phyloP scores from a whole-genome alignment of 2,329 filamentous ascomycete genomes.

The Hymenoscyphus infarciens region DNA sequence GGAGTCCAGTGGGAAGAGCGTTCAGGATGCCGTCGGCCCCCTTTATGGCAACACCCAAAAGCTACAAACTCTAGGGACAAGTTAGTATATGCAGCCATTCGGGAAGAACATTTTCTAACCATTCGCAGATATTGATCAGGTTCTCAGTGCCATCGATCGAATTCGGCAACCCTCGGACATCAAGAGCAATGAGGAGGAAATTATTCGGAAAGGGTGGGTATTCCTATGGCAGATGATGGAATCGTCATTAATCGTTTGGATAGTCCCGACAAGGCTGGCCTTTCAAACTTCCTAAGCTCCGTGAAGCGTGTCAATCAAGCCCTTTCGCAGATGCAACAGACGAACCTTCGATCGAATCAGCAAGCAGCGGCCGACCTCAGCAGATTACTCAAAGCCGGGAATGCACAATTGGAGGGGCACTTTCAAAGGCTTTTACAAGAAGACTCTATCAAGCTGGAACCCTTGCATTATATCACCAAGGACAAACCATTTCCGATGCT shows the following conservation, averaged over 20 bases:
- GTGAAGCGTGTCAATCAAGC: conserved; percentile 85
- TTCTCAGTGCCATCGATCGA: conserved; percentile 82
- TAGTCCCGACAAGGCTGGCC: conserved; percentile 74
- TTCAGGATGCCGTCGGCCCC: conserved; percentile 87
- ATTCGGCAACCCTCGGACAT: conserved; percentile 89
- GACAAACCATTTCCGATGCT: conserved; percentile 79
- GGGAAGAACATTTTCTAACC: conserved; percentile 18
- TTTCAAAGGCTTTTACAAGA: conserved; percentile 78
- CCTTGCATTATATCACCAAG: conserved; percentile 90
- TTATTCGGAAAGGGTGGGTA: conserved; percentile 72
- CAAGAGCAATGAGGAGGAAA: conserved; percentile 85
- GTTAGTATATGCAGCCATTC: conserved; percentile 42
- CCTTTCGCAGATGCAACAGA: conserved; percentile 77
- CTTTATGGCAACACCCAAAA: conserved; percentile 89
- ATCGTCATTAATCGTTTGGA: conserved; percentile 24
- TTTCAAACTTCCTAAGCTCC: conserved; percentile 82
- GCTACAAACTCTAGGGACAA: conserved; percentile 81
- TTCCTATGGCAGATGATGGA: conserved; percentile 1
- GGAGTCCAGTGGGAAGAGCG: conserved; percentile 83
- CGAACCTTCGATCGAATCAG: conserved; percentile 91
- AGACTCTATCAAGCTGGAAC: conserved; percentile 77
- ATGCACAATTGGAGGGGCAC: conserved; percentile 76
- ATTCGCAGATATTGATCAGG: conserved; percentile 71
- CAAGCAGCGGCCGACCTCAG: conserved; percentile 79
- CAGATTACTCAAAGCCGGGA: conserved; percentile 73